Base-by-base conservation (phyloP, 176 grass and related monocot genomes). In the Aegilops longissima region DNA sequence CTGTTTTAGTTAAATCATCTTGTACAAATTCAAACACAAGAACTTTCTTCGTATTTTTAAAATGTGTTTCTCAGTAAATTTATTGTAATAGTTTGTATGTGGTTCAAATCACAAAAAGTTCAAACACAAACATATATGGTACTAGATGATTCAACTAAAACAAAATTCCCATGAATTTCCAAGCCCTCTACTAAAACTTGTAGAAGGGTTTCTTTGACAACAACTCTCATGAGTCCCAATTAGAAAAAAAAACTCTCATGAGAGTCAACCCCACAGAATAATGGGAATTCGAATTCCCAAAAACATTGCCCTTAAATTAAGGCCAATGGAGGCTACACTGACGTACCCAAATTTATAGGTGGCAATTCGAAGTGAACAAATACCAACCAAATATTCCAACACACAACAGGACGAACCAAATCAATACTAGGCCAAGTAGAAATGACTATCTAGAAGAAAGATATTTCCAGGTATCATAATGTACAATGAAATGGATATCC, bases 381-480 rank as follows among this genome's bases (percentile, higher is more conserved):
- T 35, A 62, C 11, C 35, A 61, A 76, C 6, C 81, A 86, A 86
- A 73, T 78, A 33, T 20, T 74, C 5, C 30, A 76, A 86, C 44
- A 61, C 6, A 9, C 7, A 69, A 34, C 29, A 73, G 8, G 14
- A 56, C 1, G 68, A 85, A 85, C 3, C 67, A 58, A 29, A 21
- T 35, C 3, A 25, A 62, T 47, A 56, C 11, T n/a, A 24, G 66
- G 13, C 6, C 40, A 77, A 76, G 40, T 68, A 51, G 58, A 35
- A 61, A 77, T 13, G 18, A 75, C 34, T 84, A 67, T 51, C 29
- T 25, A 52, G 64, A 40, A 77, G 3, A 66, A 59, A n/a, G 59
- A 84, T 52, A 65, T 47, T 63, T 6, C 18, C 67, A 80, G 44
- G 17, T 69, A 85, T 12, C 70, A 79, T 39, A 79, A 17, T 64